Percentiles rank a stretch among this genome's conserved stretches.
These are phyloP conservation scores for Terana coerulea DNA, from an alignment of 768 basidiomycete genomes.

Conservation along the genomic window DNA sequence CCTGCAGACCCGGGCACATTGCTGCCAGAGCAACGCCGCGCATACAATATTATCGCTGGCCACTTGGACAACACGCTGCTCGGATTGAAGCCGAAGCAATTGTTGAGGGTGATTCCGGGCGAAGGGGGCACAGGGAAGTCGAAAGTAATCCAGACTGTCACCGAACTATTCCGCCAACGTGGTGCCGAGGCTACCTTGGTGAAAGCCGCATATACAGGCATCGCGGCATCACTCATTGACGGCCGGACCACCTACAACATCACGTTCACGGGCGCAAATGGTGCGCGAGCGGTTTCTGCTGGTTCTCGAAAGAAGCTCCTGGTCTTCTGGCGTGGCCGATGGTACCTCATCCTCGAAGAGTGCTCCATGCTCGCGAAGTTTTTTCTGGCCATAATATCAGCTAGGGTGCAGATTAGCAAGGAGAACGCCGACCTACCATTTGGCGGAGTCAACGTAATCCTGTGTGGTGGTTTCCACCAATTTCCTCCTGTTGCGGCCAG, in stretches of 20 bases:
- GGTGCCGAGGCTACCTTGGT: slow-evolving; percentile 17
- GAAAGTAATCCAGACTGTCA: slow-evolving; percentile 33
- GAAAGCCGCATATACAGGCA: slow-evolving; percentile 36
- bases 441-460: slow-evolving; percentile 36
- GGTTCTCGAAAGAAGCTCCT: too few species aligned
- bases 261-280: slow-evolving; percentile 5
- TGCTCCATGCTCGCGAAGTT: slow-evolving; percentile 33
- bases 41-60: slow-evolving; percentile 32
- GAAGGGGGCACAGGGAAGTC: slow-evolving; percentile 45
- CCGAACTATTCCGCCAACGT: slow-evolving; percentile 26
- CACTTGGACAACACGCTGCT: slow-evolving; percentile 24
- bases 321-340: slow-evolving; percentile 14
- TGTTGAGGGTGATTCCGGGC: slow-evolving; percentile 37
- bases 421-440: slow-evolving; percentile 23
- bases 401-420: slow-evolving; percentile 14
- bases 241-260: slow-evolving; percentile 34
- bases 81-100: slow-evolving; percentile 19
- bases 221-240: slow-evolving; percentile 37
- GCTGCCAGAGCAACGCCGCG: slow-evolving; percentile 30
- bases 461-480: slow-evolving; percentile 41
- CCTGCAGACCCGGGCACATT: slow-evolving; percentile 14
- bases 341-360: slow-evolving; percentile 38
- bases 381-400: slow-evolving; percentile 19
- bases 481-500: slow-evolving; percentile 37
- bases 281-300: slow-evolving; percentile 5